A percentile compares a stretch with the other conserved stretches of the same genome.
Conservation (phyloP, 164 flowering plant genomes). For the Magnolia changhungtana region DNA sequence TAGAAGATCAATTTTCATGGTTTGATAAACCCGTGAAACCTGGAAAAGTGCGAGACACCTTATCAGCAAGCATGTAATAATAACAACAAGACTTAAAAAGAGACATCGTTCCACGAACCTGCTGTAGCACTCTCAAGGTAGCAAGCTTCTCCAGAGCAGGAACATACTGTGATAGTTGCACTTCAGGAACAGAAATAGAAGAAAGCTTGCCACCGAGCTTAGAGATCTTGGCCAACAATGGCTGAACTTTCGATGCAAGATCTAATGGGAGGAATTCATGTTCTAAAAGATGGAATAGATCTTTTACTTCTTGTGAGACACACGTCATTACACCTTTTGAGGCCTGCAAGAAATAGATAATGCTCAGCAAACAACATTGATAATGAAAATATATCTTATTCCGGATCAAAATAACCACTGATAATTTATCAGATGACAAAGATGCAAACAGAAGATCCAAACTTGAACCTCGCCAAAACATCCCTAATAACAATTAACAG, state of each 20-base stretch:
- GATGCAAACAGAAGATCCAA: no score
- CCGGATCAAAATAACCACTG: neutral
- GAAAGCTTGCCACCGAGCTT: slow-evolving; percentile 79
- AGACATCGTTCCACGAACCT: slow-evolving; percentile 39
- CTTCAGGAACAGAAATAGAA: slow-evolving; percentile 84
- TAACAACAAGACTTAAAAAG: neutral
- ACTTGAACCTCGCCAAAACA: no score
- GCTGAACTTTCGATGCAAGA: slow-evolving; percentile 69
- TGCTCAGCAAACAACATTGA: neutral
- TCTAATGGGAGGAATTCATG: slow-evolving; percentile 77
- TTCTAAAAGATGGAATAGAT: slow-evolving; percentile 73
- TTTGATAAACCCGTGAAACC: slow-evolving; percentile 90
- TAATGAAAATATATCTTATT: neutral
- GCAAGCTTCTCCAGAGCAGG: slow-evolving; percentile 80
- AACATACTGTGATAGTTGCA: slow-evolving; percentile 75
- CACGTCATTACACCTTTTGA: slow-evolving; percentile 85
- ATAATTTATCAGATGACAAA: no score
- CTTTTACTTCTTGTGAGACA: slow-evolving; percentile 87
- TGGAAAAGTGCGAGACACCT: slow-evolving; percentile 22
- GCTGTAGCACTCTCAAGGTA: slow-evolving; percentile 80
- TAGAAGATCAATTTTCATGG: slow-evolving; percentile 68
- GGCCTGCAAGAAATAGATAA: slow-evolving; percentile 36
- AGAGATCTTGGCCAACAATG: slow-evolving; percentile 65
- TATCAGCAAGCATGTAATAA: neutral
- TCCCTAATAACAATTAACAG: no score